phyloP scores from a whole-genome alignment of 257 asterid species.

The Phtheirospermum japonicum region DNA sequence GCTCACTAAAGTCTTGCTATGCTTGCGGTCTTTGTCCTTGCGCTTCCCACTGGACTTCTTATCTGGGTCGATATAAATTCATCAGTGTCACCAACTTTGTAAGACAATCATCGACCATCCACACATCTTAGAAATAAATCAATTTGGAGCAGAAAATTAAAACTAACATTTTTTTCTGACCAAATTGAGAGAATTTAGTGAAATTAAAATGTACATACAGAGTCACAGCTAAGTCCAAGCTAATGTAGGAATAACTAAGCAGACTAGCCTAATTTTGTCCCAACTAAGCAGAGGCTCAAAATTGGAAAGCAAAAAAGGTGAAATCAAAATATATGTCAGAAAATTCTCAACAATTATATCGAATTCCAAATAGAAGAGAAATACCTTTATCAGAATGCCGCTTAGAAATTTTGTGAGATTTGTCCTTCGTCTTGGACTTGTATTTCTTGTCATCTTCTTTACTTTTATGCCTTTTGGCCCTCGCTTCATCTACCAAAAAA shows the following conservation, averaged over 20 bases:
- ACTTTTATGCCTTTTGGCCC: constrained; percentile 35
- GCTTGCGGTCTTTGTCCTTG: constrained; percentile 52
- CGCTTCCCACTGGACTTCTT: constrained; percentile 60
- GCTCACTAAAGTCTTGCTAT: constrained; percentile 50
- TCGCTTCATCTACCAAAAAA: constrained; percentile 40
- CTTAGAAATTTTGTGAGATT: constrained; percentile 49
- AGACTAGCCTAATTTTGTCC: not conserved
- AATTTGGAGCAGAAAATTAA: not conserved
- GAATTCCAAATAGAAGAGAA: not conserved
- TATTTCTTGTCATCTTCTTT: constrained; percentile 44
- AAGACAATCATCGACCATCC: too few species aligned
- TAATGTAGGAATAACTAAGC: not conserved
- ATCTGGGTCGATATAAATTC: constrained; percentile 45
- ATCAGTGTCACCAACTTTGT: constrained; percentile 24
- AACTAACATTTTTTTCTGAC: not conserved
- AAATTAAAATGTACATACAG: not conserved
- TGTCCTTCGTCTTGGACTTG: constrained; percentile 43
- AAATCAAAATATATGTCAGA: too few species aligned
- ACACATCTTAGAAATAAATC: not conserved
- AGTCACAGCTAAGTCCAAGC: not conserved
- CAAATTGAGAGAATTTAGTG: not conserved
- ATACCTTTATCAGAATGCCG: constrained; percentile 52
- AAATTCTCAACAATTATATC: constrained; percentile 15
- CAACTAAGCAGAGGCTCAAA: not conserved
- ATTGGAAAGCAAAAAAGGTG: not conserved